These are phyloP conservation scores for Pseudevernia furfuracea DNA, from an alignment of 495 filamentous ascomycete species.

Conservation along the genomic window DNA sequence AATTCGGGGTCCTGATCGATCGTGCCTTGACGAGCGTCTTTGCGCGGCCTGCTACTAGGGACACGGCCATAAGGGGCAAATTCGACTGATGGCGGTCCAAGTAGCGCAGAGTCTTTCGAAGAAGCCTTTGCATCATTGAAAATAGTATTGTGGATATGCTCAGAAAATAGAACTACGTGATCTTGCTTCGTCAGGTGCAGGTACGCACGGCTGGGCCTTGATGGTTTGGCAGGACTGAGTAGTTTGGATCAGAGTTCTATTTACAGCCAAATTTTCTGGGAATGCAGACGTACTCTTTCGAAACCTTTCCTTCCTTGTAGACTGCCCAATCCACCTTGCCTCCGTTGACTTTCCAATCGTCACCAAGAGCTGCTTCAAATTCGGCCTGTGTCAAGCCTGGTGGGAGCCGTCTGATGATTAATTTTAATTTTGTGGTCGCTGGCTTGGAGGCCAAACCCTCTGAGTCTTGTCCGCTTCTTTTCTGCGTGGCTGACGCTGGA, in stretches of 20 bases:
- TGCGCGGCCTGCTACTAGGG: conserved; percentile 59
- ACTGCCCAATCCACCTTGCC: conserved; percentile 78
- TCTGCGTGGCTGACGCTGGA: conserved; percentile 49
- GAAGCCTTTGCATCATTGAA: conserved; percentile 72
- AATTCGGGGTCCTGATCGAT: conserved; percentile 96
- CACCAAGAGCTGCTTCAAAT: conserved; percentile 64
- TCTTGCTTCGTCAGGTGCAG: conserved; percentile 59
- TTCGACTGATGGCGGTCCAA: conserved; percentile 70
- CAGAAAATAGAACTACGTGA: conserved; percentile 52
- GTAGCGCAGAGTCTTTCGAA: conserved; percentile 55
- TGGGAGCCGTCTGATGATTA: conserved; percentile 76
- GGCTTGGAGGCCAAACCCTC: conserved; percentile 46
- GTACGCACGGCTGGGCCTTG: conserved; percentile 68
- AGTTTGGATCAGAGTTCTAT: conserved; percentile 8
- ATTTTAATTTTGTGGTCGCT: conserved; percentile 62
- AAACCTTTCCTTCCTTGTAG: conserved; percentile 76
- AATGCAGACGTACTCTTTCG: conserved; percentile 60
- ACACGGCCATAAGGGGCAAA: conserved; percentile 75
- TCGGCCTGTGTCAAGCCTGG: conserved; percentile 78
- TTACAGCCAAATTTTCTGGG: not conserved
- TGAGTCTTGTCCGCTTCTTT: conserved; percentile 41
- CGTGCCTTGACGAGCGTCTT: conserved; percentile 81
- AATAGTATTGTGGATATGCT: conserved; percentile 52
- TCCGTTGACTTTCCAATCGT: conserved; percentile 69
- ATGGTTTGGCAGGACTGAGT: conserved; percentile 66